Conservation (phyloP, 495 filamentous ascomycete genomes). For the Tuber microsphaerosporum region DNA sequence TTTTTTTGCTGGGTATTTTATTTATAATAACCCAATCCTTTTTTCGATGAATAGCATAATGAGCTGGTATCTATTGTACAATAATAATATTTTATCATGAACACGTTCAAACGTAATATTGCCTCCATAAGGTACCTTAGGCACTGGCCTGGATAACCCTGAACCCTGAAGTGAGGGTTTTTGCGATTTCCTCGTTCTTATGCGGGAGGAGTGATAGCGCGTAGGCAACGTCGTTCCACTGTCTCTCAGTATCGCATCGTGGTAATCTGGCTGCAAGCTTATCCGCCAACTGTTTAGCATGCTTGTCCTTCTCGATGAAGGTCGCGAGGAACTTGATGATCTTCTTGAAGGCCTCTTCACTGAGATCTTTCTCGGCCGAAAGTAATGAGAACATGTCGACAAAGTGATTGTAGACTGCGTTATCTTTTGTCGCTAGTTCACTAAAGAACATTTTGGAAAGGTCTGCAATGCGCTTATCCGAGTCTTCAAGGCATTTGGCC, state of each 20-base stretch:
- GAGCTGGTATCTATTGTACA: background rate
- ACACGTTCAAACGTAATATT: background rate
- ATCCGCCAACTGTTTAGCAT: constrained; percentile 88
- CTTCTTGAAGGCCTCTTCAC: constrained; percentile 72
- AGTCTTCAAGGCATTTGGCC: constrained; percentile 96
- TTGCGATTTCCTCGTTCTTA: constrained; percentile 95
- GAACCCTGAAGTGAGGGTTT: constrained; percentile 74
- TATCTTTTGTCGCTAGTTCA: constrained; percentile 93
- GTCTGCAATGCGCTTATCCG: constrained; percentile 86
- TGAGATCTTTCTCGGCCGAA: constrained; percentile 69
- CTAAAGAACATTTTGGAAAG: constrained; percentile 97
- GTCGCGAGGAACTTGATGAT: constrained; percentile 89
- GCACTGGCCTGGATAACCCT: constrained; percentile 65
- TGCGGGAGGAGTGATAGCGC: constrained; percentile 81
- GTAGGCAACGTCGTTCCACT: constrained; percentile 96
- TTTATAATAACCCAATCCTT: background rate
- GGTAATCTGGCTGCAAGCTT: constrained; percentile 84
- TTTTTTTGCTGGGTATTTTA: background rate
- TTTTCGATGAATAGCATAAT: background rate
- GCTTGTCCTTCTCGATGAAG: constrained; percentile 99
- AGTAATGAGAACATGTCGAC: constrained; percentile 97
- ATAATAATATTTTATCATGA: background rate
- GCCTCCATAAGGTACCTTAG: background rate
- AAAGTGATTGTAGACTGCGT: constrained; percentile 98
- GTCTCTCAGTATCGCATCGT: constrained; percentile 82